phyloP scores from a whole-genome alignment of 169 alveolate genomes.

The Eimeria falciformis region DNA sequence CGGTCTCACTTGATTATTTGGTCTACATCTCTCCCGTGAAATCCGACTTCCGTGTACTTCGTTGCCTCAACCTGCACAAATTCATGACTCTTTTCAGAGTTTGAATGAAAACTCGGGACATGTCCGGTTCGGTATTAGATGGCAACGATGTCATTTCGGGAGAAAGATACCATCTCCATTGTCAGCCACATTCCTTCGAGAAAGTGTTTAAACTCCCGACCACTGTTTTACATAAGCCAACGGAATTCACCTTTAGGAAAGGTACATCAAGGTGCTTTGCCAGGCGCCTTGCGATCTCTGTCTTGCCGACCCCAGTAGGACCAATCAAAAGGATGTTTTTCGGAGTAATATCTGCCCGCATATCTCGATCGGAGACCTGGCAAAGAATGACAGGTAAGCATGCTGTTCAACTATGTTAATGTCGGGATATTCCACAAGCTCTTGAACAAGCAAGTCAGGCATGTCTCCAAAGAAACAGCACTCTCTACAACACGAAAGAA shows the following conservation, averaged over 20 bases:
- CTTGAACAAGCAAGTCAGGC: background rate
- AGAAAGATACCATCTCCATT: background rate
- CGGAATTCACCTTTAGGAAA: constrained; percentile 85
- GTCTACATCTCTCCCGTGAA: constrained; percentile 93
- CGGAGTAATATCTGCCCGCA: constrained; percentile 88
- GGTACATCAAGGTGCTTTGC: constrained; percentile 92
- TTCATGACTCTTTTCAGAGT: background rate
- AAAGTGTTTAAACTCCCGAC: background rate
- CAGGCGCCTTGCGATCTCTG: constrained; percentile 92
- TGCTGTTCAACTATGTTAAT: no score
- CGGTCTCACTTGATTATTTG: constrained; percentile 85
- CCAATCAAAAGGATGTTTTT: constrained; percentile 91
- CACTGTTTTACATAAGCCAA: no score
- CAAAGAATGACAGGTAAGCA: background rate
- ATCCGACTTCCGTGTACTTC: constrained; percentile 94
- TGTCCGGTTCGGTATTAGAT: no score
- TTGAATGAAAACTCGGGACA: background rate
- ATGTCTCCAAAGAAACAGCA: background rate
- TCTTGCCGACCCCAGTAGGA: constrained; percentile 93
- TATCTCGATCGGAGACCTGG: constrained; percentile 78
- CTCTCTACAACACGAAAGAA: background rate
- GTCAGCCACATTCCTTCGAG: background rate
- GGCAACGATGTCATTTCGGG: background rate
- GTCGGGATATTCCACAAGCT: background rate
- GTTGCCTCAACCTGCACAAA: constrained; percentile 90